Conservation (phyloP, 176 grass and related monocot species). For the Oryza brachyantha region DNA sequence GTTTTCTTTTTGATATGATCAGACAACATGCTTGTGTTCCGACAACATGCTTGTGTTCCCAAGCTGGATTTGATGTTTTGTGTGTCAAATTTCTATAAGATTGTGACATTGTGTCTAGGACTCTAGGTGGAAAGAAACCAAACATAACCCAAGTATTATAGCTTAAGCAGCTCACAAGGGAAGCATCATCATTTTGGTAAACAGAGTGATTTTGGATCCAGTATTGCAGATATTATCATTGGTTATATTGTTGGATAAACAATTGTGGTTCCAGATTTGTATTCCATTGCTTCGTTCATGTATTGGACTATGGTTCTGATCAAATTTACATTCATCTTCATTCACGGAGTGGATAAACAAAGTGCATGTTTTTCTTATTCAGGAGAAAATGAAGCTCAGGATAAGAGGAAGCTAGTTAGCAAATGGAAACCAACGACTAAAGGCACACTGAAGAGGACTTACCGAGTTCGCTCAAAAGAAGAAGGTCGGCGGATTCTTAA, state of each 20-base stretch:
- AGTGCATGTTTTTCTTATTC: slow-evolving; percentile 6
- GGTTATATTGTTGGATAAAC: neutral
- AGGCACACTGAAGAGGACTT: slow-evolving; percentile 91
- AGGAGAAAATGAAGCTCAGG: slow-evolving; percentile 61
- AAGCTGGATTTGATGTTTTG: neutral
- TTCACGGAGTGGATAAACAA: slow-evolving; percentile 3
- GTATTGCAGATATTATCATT: neutral
- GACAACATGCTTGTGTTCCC: neutral
- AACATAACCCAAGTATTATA: neutral
- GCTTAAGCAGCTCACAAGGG: neutral
- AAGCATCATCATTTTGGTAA: neutral
- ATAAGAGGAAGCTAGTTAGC: slow-evolving; percentile 66
- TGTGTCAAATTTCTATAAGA: neutral
- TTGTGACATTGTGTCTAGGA: too few species aligned
- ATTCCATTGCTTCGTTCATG: slow-evolving; percentile 4
- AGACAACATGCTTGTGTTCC: neutral
- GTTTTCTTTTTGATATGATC: neutral
- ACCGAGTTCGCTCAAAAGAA: slow-evolving; percentile 78
- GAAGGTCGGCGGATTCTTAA: slow-evolving; percentile 79
- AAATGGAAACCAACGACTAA: slow-evolving; percentile 95
- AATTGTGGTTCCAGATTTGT: neutral
- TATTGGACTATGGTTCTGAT: slow-evolving; percentile 1
- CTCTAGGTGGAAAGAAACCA: neutral
- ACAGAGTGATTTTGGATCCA: neutral
- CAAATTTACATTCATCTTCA: neutral